Conservation (phyloP, 2,329 filamentous ascomycete species). For the Colletotrichum scovillei region DNA sequence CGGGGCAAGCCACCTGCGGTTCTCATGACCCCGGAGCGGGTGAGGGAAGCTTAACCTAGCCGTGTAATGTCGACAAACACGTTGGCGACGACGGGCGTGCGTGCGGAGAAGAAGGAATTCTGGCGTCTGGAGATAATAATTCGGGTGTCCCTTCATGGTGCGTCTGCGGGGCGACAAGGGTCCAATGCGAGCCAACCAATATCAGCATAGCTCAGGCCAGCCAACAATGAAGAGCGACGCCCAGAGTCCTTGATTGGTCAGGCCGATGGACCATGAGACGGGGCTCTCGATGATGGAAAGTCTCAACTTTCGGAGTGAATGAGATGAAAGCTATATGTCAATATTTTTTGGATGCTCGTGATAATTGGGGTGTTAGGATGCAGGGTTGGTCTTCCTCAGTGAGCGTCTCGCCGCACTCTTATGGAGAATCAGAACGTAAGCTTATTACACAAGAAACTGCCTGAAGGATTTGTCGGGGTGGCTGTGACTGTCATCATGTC, state of each 20-base stretch:
- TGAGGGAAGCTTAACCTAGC: background rate
- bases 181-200: slow-evolving; percentile 3
- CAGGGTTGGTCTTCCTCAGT: fast-evolving
- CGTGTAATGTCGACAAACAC: background rate
- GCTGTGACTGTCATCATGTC: background rate
- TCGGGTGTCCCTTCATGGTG: background rate
- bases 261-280: background rate
- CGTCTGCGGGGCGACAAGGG: background rate
- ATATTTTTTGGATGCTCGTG: background rate
- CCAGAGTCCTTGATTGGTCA: background rate
- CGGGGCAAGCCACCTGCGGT: background rate
- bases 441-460: background rate
- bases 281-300: background rate
- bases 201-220: slow-evolving; percentile 22
- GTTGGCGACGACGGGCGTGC: background rate
- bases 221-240: background rate
- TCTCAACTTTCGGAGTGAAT: too few species aligned
- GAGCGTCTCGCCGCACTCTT: background rate
- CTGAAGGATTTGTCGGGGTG: background rate
- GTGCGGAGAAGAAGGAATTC: background rate
- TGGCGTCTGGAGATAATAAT: background rate
- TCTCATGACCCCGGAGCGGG: background rate
- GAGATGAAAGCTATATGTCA: too few species aligned
- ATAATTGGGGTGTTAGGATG: background rate
- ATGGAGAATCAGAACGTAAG: background rate